Base-by-base conservation (phyloP, 2,329 filamentous ascomycete species). In the Talaromyces sp. region DNA sequence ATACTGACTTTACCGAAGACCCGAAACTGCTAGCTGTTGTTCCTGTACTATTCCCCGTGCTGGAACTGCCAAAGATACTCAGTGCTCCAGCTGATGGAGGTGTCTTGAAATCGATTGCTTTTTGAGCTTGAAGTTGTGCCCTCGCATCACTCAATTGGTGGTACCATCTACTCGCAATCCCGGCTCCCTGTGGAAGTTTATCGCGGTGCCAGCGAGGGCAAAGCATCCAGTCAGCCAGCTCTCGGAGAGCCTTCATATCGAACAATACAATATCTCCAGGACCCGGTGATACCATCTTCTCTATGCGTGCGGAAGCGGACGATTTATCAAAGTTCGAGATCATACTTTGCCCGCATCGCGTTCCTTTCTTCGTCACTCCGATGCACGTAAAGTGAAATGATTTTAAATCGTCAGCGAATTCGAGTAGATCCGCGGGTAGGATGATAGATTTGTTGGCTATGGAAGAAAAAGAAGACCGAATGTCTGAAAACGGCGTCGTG, bases 161-260 rank as follows among this genome's bases (percentile, higher is more conserved):
- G 33, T 66, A 60, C 64, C 64, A 66, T 56, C 39, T 52, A 22
- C 35, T 60, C 43, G 64, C 64, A 48, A 66, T 66, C 16, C n/a
- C 45, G 10, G 11, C 60, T 3, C 64, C 54, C 31, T 66, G 64
- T 13, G 64, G 60, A 2, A n/a, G 27, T 9, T n/a, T 35, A 43
- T 65, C 16, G 14, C 47, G 60, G 41, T 66, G 64, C 60, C 45
- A 63, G 33, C 60, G 64, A 13, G 64, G 64, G 41, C 64, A 66
- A 37, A 66, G 64, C 64, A 66, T 66, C 64, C 60, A 66, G 22
- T 63, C 60, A 6, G 64, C 64, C 35, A 66, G 31, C 13, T 66
- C 52, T 35, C 24, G 52, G 11, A 66, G 64, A 35, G 60, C 54
- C 8, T 66, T n/a, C n/a, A 66, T 43, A 7, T 66, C 60, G 14